Percentiles rank a stretch among this genome's conserved stretches.
Conservation (phyloP, 106 monocot species). For the Agapanthus africanus region DNA sequence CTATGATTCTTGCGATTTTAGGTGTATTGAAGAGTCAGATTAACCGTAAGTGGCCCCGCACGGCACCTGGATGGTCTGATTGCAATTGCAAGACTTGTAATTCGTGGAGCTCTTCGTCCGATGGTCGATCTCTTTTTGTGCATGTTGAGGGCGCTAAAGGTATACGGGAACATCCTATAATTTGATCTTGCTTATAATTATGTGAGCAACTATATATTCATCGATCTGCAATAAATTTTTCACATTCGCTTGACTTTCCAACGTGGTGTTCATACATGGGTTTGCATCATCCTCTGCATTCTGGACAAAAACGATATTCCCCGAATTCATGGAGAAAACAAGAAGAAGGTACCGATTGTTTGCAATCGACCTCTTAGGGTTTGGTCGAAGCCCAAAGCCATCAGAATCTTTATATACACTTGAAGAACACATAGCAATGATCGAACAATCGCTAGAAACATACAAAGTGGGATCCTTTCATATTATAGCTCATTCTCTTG, state of each 20-base stretch:
- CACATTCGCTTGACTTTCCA: too few species aligned
- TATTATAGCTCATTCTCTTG: constrained; percentile 17
- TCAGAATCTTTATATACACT: constrained; percentile 14
- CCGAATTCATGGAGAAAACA: not conserved
- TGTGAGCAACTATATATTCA: not conserved
- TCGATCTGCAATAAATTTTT: too few species aligned
- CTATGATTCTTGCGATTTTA: constrained; percentile 56
- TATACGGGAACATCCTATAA: not conserved
- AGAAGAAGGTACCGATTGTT: constrained; percentile 5
- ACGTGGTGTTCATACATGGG: constrained; percentile 17
- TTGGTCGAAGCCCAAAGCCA: constrained; percentile 14
- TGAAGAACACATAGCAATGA: constrained; percentile 13
- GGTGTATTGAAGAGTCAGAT: constrained; percentile 62
- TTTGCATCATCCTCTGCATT: constrained; percentile 15
- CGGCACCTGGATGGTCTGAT: constrained; percentile 44
- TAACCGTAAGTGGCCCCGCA: constrained; percentile 14
- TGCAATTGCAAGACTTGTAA: too few species aligned
- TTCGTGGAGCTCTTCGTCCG: constrained; percentile 18
- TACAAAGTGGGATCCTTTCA: constrained; percentile 13
- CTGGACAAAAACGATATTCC: constrained; percentile 20
- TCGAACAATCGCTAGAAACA: constrained; percentile 3
- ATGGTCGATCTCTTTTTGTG: constrained; percentile 16
- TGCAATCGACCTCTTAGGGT: constrained; percentile 9
- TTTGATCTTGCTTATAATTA: not conserved
- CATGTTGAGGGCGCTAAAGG: constrained; percentile 24